These are phyloP conservation scores for Solanum dulcamara DNA, from an alignment of 257 asterid species.

Conservation along the genomic window DNA sequence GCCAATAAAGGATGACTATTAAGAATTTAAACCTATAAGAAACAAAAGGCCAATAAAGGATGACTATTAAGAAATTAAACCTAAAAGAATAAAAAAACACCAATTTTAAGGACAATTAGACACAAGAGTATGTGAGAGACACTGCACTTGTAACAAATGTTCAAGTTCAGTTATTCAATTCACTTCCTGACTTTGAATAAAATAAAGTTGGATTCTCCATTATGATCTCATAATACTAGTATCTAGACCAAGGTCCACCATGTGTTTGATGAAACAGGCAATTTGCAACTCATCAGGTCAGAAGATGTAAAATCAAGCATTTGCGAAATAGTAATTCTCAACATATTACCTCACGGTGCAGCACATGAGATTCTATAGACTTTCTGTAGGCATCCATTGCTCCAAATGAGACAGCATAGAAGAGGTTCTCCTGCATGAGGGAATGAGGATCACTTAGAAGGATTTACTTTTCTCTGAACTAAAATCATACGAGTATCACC, in stretches of 20 bases:
- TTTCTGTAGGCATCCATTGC: constrained; percentile 58
- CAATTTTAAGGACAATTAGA: background rate
- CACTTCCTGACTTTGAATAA: background rate
- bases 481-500: background rate
- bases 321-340: background rate
- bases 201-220: background rate
- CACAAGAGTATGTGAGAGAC: background rate
- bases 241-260: background rate
- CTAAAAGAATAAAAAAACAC: background rate
- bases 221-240: background rate
- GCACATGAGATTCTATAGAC: constrained; percentile 49
- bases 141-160: background rate
- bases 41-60: background rate
- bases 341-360: constrained; percentile 53
- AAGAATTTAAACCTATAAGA: background rate
- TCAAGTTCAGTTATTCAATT: background rate
- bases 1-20: background rate
- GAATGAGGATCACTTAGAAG: background rate
- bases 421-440: constrained; percentile 58
- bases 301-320: background rate
- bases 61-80: background rate
- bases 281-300: background rate
- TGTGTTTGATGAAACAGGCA: background rate
- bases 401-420: constrained; percentile 57
- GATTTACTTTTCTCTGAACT: background rate